Percentiles rank a stretch among this genome's conserved stretches.
Conservation (phyloP, 495 filamentous ascomycete species). For the Penicillium bialowiezense region DNA sequence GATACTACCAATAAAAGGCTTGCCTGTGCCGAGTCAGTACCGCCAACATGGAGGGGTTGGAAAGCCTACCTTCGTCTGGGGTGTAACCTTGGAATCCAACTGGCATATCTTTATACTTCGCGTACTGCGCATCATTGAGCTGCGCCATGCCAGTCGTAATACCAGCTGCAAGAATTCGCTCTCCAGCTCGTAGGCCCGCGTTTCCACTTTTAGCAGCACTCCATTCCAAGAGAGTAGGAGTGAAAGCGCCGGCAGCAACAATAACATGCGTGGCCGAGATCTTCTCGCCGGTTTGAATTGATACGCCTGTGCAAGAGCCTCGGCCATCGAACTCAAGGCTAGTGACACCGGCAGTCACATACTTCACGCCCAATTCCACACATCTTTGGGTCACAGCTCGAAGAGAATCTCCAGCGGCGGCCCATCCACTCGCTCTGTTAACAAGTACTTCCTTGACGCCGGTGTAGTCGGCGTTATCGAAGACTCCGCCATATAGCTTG, state of each 20-base stretch:
- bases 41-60: too few species aligned
- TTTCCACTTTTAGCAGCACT: constrained; percentile 43
- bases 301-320: constrained; percentile 46
- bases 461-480: constrained; percentile 51
- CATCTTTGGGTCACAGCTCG: constrained; percentile 42
- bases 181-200: constrained; percentile 44
- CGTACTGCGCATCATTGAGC: constrained; percentile 24
- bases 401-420: constrained; percentile 55
- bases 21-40: constrained; percentile 21
- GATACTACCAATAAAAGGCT: constrained; percentile 31
- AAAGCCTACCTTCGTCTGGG: constrained; percentile 22
- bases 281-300: constrained; percentile 34
- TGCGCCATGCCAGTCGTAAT: constrained; percentile 50
- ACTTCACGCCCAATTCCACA: constrained; percentile 50
- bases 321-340: constrained; percentile 41
- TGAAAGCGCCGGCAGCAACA: constrained; percentile 57
- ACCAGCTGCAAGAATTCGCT: constrained; percentile 53
- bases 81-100: constrained; percentile 37
- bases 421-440: constrained; percentile 59
- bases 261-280: constrained; percentile 46
- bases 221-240: constrained; percentile 55
- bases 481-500: constrained; percentile 47
- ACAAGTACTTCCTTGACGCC: constrained; percentile 47
- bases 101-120: constrained; percentile 34
- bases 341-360: constrained; percentile 45